These are phyloP conservation scores for Zymoseptoria pseudotritici DNA, from an alignment of 2,329 filamentous ascomycete genomes.

Conservation along the genomic window DNA sequence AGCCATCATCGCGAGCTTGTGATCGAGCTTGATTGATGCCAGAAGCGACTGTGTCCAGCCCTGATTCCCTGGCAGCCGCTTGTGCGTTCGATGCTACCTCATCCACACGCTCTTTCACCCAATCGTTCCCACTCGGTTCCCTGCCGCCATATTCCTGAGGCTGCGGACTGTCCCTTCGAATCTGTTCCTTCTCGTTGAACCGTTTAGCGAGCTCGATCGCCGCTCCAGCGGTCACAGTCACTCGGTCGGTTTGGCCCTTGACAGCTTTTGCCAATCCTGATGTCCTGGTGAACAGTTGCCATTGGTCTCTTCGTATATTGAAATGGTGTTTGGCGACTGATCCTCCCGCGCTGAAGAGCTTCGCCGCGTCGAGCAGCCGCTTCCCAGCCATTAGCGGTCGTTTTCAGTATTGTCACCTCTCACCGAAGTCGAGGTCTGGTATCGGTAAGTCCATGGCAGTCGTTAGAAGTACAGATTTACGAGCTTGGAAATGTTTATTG, in stretches of 20 bases:
- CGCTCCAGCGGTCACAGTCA: conserved; percentile 55
- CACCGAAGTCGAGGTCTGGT: neutral
- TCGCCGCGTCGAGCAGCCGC: conserved; percentile 45
- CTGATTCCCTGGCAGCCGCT: neutral
- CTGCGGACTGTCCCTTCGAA: neutral
- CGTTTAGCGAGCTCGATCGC: conserved; percentile 52
- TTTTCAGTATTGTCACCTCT: neutral
- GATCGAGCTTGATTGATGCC: conserved; percentile 11
- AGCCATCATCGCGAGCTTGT: conserved; percentile 31
- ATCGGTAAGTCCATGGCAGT: neutral
- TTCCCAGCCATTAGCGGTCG: conserved; percentile 40
- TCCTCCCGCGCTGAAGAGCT: conserved; percentile 42
- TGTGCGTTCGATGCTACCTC: neutral
- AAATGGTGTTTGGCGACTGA: conserved; percentile 48
- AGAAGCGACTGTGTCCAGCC: conserved; percentile 1
- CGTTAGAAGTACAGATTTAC: neutral
- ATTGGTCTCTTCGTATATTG: conserved; percentile 51
- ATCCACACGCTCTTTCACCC: neutral
- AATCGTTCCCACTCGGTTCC: conserved; percentile 1
- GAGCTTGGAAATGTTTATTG: neutral
- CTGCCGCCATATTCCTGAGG: conserved; percentile 6
- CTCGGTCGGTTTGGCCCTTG: conserved; percentile 53
- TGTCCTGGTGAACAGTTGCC: conserved; percentile 56
- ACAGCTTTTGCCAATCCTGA: conserved; percentile 58
- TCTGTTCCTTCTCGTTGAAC: conserved; percentile 43